Evolutionary conservation across 345 rosid genomes (phyloP), one percentile per base, ranked within the genome.

Genomic region (Populus ilicifolia): DNA sequence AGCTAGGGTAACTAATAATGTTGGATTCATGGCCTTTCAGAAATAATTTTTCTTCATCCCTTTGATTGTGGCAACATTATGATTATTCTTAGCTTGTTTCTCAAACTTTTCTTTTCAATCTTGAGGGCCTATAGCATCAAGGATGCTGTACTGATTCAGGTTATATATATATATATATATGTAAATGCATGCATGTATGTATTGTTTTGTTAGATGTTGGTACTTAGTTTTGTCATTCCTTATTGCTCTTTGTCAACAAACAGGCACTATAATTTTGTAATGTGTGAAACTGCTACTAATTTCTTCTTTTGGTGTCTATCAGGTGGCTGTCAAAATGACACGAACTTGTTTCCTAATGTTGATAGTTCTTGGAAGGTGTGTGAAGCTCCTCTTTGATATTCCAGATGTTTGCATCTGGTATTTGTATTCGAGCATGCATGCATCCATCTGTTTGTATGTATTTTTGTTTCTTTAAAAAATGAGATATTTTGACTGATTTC

Each of bases 351-450:
- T 82, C 99, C 99, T 48, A 79, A 90, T 16, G 96, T 92, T 14
- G 91, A 93, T 77, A 93, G 97, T 82, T 80, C 92, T 67, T 95
- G 99, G 98, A 95, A 92, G 80, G 99, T 95, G 91, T 12, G 14
- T 67, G 66, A 36, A 41, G 23, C 27, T 70, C 46, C 73, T 62
- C n/a, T 77, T 20, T 67, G 1, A 54, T 73, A n/a, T 25, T 73
- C 56, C 25, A 62, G 65, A 71, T 27, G 43, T 75, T 54, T 56
- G 29, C 29, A n/a, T 54, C 11, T 59, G 11, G 63, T 59, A n/a
- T 59, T 59, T n/a, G 25, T 59, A n/a, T n/a, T 23, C 0, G 25
- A n/a, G 29, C 63, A 59, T 59, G 56, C 56, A 16, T 17, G 27
- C 63, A 59, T 59, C 18, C 48, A 30, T 50, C 7, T 18, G 30